Percentiles rank a stretch among this genome's conserved stretches.
Evolutionary conservation across 805 yeast genomes (phyloP).

Genomic region (Suhomyces kilbournensis): DNA sequence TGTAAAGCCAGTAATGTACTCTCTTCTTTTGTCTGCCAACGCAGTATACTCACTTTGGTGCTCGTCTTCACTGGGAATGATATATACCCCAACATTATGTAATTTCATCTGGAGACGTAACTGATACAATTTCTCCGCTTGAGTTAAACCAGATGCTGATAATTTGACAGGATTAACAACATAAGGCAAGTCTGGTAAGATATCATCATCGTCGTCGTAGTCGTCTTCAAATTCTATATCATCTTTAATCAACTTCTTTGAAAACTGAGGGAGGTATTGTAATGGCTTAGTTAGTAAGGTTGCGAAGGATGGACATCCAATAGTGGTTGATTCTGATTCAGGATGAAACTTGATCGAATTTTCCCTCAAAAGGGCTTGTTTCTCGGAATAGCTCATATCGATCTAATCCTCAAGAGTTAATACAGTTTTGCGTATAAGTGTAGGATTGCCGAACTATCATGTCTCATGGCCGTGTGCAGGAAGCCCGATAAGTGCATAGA

Average conservation of each 20-base stretch:
- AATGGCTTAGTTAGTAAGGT: conserved; percentile 21
- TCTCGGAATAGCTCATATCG: conserved; percentile 11
- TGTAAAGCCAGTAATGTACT: conserved; percentile 80
- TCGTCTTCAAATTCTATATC: conserved; percentile 10
- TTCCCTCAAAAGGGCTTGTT: conserved; percentile 10
- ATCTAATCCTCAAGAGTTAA: neutral
- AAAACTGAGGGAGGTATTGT: conserved; percentile 21
- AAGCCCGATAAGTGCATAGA: neutral
- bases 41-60: conserved; percentile 92
- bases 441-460: neutral
- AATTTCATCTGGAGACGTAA: conserved; percentile 65
- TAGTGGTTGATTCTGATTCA: conserved; percentile 17
- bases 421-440: neutral
- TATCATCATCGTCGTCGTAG: conserved; percentile 17
- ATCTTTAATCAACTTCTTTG: conserved; percentile 1
- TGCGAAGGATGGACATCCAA: conserved; percentile 16
- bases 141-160: neutral
- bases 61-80: conserved; percentile 85
- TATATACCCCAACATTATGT: conserved; percentile 66
- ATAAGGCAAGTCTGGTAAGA: conserved; percentile 27
- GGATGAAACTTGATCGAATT: neutral
- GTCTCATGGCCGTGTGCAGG: neutral
- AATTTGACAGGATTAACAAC: conserved; percentile 6
- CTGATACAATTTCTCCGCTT: conserved; percentile 47
- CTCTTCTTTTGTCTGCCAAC: conserved; percentile 75